Percentiles rank a stretch among this genome's conserved stretches.
These are phyloP conservation scores for Pseudogymnoascus destructans DNA, from an alignment of 2,329 filamentous ascomycete genomes.

Conservation along the genomic window DNA sequence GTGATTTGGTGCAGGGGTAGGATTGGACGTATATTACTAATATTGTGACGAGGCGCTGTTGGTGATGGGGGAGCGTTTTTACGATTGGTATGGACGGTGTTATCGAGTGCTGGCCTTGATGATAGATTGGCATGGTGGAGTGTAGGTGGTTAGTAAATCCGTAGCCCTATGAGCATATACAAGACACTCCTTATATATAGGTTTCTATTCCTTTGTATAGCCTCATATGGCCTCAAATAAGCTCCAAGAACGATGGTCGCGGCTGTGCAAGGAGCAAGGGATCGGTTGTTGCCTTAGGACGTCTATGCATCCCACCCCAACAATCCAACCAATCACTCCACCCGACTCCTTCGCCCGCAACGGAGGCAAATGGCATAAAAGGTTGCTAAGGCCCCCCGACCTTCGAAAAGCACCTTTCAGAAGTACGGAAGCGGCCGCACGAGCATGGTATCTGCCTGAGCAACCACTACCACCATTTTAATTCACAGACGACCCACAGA, in stretches of 20 bases:
- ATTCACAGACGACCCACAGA: conserved; percentile 5
- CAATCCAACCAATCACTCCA: neutral
- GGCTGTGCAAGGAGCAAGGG: neutral
- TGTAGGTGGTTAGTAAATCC: neutral
- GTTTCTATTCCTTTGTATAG: neutral
- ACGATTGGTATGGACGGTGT: neutral
- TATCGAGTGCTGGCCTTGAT: neutral
- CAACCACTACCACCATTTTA: conserved; percentile 8
- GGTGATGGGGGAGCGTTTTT: neutral
- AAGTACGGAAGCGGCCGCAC: conserved; percentile 8
- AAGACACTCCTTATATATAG: too few species aligned
- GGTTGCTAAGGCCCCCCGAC: conserved; percentile 6
- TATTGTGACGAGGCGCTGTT: neutral
- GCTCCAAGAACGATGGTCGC: neutral
- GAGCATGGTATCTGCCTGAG: conserved; percentile 7
- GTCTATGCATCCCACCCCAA: neutral
- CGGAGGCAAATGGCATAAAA: conserved; percentile 8
- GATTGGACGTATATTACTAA: neutral
- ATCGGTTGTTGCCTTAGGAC: conserved; percentile 3
- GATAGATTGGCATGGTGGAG: conserved; percentile 6
- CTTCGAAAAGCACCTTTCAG: conserved; percentile 7
- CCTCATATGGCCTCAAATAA: neutral
- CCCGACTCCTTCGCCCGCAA: neutral
- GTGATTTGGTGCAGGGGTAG: neutral
- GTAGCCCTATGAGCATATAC: neutral